These are phyloP conservation scores for Talaromyces sp. DNA, from an alignment of 2,329 filamentous ascomycete genomes.

Conservation along the genomic window DNA sequence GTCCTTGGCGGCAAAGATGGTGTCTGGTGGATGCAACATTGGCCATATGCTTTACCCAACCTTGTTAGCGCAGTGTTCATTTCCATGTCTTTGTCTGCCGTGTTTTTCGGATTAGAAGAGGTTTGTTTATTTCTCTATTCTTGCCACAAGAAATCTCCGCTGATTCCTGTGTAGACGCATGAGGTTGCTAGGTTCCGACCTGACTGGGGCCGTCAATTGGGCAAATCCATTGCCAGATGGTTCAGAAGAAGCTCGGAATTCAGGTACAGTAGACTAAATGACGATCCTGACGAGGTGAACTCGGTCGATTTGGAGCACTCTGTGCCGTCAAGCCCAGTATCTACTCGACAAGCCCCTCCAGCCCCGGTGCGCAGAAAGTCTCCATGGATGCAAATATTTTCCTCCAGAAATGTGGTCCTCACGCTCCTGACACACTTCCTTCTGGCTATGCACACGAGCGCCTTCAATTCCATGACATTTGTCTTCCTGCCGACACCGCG, in stretches of 20 bases:
- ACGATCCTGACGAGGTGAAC: slow-evolving; percentile 20
- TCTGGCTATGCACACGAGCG: slow-evolving; percentile 67
- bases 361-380: slow-evolving; percentile 36
- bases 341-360: slow-evolving; percentile 15
- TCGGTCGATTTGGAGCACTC: slow-evolving; percentile 30
- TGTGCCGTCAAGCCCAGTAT: slow-evolving; percentile 20
- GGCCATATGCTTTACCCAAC: slow-evolving; percentile 66
- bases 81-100: slow-evolving; percentile 47
- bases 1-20: slow-evolving; percentile 52
- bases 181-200: slow-evolving; percentile 31
- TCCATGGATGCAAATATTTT: slow-evolving; percentile 48
- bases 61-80: slow-evolving; percentile 61
- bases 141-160: background rate
- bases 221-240: slow-evolving; percentile 26
- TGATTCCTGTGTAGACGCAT: slow-evolving; percentile 24
- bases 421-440: slow-evolving; percentile 61
- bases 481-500: slow-evolving; percentile 71
- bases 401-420: slow-evolving; percentile 50
- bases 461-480: slow-evolving; percentile 72
- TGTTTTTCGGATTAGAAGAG: slow-evolving; percentile 64
- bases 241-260: slow-evolving; percentile 17
- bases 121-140: slow-evolving; percentile 25
- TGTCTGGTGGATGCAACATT: slow-evolving; percentile 59
- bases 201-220: slow-evolving; percentile 38
- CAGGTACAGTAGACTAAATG: slow-evolving; percentile 31